Base-by-base conservation (phyloP, 768 basidiomycete species). In the Glaciozyma martinii region DNA sequence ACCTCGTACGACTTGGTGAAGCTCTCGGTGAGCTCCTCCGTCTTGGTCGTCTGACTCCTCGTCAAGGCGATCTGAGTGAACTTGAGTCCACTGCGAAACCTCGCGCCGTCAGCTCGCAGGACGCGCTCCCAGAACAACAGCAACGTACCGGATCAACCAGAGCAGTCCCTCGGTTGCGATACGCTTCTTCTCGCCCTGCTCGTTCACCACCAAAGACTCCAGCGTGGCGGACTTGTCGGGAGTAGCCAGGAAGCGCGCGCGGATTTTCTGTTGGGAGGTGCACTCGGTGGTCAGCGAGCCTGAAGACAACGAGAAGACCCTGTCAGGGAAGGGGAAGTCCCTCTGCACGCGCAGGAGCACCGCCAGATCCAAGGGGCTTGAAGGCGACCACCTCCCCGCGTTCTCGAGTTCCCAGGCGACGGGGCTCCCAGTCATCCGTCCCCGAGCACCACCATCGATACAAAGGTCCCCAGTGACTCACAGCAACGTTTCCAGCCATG, bases 151-250 rank as follows among this genome's bases (percentile, higher is more conserved):
- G 56, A 92, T 81, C 56, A 99, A 82, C 95, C 95, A 99, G 78
- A 97, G 78, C 61, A 97, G 82, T 21, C 90, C 92, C 74, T 93
- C 87, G 0, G 93, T 95, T 3, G 94, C 90, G 1, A 83, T 82
- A 21, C 84, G 82, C 77, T 91, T 91, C 82, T 92, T 90, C 78
- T 90, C 88, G 49, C 69, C 68, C 76, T 88, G 86, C 78, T 98
- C 95, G 73, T 87, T 86, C 73, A 81, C 81, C 7, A 91, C 85
- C 32, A 99, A 84, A 56, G 81, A 78, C 78, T 99, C 89, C 32
- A 99, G 82, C 1, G 95, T 97, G 33, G 77, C 76, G 8, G 87
- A 90, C 66, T 83, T 71, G 2, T 77, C 76, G 3, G 88, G 85
- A 7, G 81, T 78, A 1, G 87, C 83, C 30, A 85, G 80, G 76